A percentile compares a stretch with the other conserved stretches of the same genome.
phyloP scores from a whole-genome alignment of 2,329 filamentous ascomycete genomes.

The Lecanicillium sp. region DNA sequence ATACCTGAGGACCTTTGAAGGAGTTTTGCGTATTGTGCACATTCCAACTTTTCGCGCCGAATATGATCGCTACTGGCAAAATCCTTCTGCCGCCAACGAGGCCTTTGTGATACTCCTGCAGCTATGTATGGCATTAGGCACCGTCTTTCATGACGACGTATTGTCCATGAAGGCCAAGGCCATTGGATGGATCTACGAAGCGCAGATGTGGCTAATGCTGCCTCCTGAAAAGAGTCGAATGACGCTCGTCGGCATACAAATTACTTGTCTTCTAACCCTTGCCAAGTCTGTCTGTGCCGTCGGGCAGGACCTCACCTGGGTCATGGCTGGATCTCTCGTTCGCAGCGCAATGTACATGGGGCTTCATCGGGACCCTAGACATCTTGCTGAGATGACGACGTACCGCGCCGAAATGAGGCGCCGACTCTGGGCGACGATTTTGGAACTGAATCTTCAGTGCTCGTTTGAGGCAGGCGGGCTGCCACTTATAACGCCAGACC shows the following conservation, averaged over 20 bases:
- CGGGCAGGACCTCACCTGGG: conserved; percentile 44
- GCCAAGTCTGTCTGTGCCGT: conserved; percentile 40
- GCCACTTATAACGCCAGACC: conserved; percentile 35
- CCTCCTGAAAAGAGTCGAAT: conserved; percentile 41
- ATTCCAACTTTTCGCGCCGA: conserved; percentile 47
- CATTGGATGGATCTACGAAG: conserved; percentile 44
- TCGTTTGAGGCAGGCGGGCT: conserved; percentile 43
- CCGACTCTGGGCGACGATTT: conserved; percentile 47
- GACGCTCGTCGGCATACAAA: conserved; percentile 41
- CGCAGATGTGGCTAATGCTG: conserved; percentile 40
- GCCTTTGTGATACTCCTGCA: conserved; percentile 46
- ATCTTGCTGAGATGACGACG: conserved; percentile 37
- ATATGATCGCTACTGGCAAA: conserved; percentile 43
- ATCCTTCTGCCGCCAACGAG: conserved; percentile 28
- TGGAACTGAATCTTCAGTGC: conserved; percentile 46
- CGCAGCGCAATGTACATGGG: conserved; percentile 51
- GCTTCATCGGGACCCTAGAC: conserved; percentile 47
- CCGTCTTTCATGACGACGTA: conserved; percentile 36
- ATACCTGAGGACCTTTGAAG: conserved; percentile 50
- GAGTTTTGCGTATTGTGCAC: conserved; percentile 49
- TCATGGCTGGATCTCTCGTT: conserved; percentile 40
- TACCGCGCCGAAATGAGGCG: conserved; percentile 46
- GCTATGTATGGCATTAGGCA: conserved; percentile 44
- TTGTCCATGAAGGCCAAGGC: conserved; percentile 35
- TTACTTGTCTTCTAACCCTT: conserved; percentile 41